phyloP scores from a whole-genome alignment of 116 monocot species.

The Papilionanthe hybrid region DNA sequence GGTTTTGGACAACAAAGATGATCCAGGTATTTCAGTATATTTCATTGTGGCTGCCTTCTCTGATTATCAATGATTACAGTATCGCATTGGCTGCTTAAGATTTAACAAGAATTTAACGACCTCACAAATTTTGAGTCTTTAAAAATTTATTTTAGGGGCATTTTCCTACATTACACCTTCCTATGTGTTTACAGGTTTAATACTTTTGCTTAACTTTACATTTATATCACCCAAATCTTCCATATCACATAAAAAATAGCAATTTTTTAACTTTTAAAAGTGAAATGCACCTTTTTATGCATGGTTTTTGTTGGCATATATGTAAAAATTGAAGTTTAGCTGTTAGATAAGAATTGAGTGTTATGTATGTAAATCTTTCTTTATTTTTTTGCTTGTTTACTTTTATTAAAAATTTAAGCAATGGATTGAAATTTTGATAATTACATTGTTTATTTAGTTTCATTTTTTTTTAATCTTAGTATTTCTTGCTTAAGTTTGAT shows the following conservation, averaged over 20 bases:
- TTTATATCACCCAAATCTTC: too few relatives aligned
- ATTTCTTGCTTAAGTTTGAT: background rate
- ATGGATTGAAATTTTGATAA: background rate
- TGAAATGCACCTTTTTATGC: too few relatives aligned
- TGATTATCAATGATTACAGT: background rate
- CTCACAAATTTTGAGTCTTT: background rate
- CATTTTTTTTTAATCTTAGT: background rate
- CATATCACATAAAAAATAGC: too few relatives aligned
- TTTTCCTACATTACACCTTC: too few relatives aligned
- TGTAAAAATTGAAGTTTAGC: too few relatives aligned
- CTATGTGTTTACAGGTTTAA: too few relatives aligned
- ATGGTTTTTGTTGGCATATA: too few relatives aligned
- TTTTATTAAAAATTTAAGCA: background rate
- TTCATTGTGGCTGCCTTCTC: background rate
- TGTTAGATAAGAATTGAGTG: too few relatives aligned
- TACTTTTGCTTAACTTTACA: too few relatives aligned
- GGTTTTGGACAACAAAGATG: constrained; percentile 74
- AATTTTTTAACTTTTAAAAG: too few relatives aligned
- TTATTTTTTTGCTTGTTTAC: background rate
- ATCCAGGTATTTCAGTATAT: constrained; percentile 49
- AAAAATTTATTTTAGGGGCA: too few relatives aligned
- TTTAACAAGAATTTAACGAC: background rate
- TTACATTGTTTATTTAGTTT: background rate
- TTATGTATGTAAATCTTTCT: too few relatives aligned
- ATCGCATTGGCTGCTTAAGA: background rate